Percentiles rank a stretch among this genome's conserved stretches.
Conservation (phyloP, 768 basidiomycete species). For the Crepidotus variabilis region DNA sequence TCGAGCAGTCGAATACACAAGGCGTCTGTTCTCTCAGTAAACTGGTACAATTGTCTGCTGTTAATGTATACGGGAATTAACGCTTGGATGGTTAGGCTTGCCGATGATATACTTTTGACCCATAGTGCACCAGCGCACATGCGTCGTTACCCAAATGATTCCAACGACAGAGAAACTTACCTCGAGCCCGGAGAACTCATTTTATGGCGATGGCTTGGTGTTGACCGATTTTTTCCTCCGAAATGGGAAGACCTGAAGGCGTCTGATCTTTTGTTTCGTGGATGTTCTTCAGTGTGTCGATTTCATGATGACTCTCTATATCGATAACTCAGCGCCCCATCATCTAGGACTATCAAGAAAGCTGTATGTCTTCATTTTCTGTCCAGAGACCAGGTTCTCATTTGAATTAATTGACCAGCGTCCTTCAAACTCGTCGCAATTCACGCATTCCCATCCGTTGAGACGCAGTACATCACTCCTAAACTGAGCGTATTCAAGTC, state of each 20-base stretch:
- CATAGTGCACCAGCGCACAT: conserved; percentile 53
- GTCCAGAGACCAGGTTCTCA: not conserved
- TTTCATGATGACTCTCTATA: not conserved
- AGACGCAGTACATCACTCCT: conserved; percentile 28
- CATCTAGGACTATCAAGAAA: conserved; percentile 70
- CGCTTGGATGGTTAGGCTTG: conserved; percentile 40
- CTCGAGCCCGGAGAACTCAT: conserved; percentile 48
- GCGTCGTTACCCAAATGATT: conserved; percentile 21
- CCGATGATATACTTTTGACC: conserved; percentile 48
- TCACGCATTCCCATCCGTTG: conserved; percentile 36
- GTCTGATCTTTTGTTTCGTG: conserved; percentile 37
- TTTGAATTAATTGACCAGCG: conserved; percentile 30
- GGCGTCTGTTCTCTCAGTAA: conserved; percentile 57
- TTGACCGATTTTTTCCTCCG: conserved; percentile 62
- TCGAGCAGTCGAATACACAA: conserved; percentile 64
- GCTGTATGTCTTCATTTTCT: conserved; percentile 41
- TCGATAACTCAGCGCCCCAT: not conserved
- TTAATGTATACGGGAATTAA: not conserved
- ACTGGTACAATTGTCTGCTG: conserved; percentile 42
- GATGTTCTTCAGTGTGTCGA: conserved; percentile 55
- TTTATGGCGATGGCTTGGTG: conserved; percentile 67
- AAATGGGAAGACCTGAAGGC: conserved; percentile 24
- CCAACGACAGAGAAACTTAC: conserved; percentile 23
- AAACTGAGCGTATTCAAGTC: conserved; percentile 41
- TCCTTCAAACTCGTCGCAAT: conserved; percentile 64